Evolutionary conservation across 768 basidiomycete species (phyloP).

Genomic region (Pleurotus eryngii): DNA sequence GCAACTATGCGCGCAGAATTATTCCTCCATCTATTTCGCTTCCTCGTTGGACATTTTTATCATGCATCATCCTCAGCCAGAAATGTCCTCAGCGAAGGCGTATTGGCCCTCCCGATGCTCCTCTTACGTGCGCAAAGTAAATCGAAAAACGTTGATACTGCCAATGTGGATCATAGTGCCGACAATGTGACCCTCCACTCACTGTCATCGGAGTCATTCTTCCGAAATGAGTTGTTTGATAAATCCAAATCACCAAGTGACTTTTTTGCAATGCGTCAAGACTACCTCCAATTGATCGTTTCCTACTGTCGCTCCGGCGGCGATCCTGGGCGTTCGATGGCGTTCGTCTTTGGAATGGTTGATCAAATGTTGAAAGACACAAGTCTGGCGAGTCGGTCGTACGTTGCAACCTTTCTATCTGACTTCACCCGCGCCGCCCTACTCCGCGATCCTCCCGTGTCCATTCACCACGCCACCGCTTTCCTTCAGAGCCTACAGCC

Average conservation of each 20-base stretch:
- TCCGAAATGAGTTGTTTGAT: constrained; percentile 34
- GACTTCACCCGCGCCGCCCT: constrained; percentile 50
- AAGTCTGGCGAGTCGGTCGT: not conserved
- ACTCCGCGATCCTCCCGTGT: constrained; percentile 39
- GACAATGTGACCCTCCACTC: constrained; percentile 20
- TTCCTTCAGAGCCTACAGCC: constrained; percentile 57
- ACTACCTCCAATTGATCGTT: constrained; percentile 56
- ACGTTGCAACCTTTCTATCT: constrained; percentile 49
- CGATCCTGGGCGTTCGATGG: not conserved
- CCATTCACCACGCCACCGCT: constrained; percentile 44
- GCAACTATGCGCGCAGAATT: constrained; percentile 63
- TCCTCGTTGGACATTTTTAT: constrained; percentile 55
- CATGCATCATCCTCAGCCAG: constrained; percentile 50
- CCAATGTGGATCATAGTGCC: constrained; percentile 24
- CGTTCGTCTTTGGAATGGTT: not conserved
- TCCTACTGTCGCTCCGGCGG: constrained; percentile 53
- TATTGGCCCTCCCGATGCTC: constrained; percentile 61
- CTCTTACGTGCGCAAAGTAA: constrained; percentile 43
- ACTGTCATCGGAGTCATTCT: constrained; percentile 19
- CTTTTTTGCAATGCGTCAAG: constrained; percentile 54
- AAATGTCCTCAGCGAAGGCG: constrained; percentile 60
- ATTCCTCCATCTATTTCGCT: constrained; percentile 61
- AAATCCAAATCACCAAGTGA: constrained; percentile 52
- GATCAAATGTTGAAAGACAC: constrained; percentile 2
- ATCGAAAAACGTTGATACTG: constrained; percentile 38